Base-by-base conservation (phyloP, 1,139 yeast species). In the Debaryomyces sp. region DNA sequence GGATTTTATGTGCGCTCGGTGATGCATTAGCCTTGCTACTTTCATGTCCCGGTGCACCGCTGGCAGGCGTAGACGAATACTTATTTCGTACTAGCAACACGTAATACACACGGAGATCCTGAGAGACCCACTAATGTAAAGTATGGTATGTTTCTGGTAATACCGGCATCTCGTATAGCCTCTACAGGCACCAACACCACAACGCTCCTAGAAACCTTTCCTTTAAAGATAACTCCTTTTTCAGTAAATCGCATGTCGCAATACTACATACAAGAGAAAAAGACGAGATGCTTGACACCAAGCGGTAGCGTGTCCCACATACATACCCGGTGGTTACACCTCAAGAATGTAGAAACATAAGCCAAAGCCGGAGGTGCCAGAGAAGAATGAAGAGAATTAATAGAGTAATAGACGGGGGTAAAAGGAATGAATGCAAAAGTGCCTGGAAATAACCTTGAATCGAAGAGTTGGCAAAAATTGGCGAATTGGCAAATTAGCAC, bases 1-100 rank as follows among this genome's bases (percentile, higher is more conserved):
- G 47, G 47, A 44, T 44, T 34, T 27, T 27, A 24, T 30, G 29
- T 44, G 41, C 47, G 41, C 33, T 30, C 43, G 33, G 21, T 36
- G 30, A 24, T 24, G 41, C 41, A 27, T 6, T 21, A 35, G 26
- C 38, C 38, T 21, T 35, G 38, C 35, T 32, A 13, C 18, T 8
- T 12, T 12, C n/a, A 2, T 12, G 30, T 27, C n/a, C 35, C 35
- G 35, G 21, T 32, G n/a, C 34, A 30, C 34, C 34, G 10, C 34
- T 30, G 4, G 23, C 18, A 18, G 10, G 8, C 15, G 21, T 9
- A 21, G 24, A 22, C 22, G 9, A 12, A 21, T 6, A 13, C 9
- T 7, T 35, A 35, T n/a, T 3, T 18, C 21, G 21, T 9, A 15
- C 6, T 9, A 15, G 18, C 34, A 9, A 17, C 35, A 15, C 15